phyloP scores from a whole-genome alignment of 2,329 filamentous ascomycete species.

The Hypoxylon sp. region DNA sequence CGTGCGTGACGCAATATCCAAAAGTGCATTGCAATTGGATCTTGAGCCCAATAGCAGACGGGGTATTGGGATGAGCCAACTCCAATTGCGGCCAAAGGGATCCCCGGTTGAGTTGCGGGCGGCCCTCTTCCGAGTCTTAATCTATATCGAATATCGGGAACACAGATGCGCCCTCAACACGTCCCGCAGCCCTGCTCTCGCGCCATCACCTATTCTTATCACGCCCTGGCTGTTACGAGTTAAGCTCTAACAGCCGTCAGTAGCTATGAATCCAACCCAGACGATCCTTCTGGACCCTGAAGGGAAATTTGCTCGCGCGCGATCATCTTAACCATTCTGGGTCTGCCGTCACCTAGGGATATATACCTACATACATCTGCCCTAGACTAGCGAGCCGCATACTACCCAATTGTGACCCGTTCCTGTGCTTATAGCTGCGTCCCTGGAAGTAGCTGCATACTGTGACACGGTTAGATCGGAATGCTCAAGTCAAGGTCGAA shows the following conservation, averaged over 20 bases:
- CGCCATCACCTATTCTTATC: constrained; percentile 30
- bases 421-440: not conserved
- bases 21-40: constrained; percentile 9
- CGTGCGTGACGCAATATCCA: constrained; percentile 12
- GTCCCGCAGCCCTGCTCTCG: constrained; percentile 25
- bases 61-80: constrained; percentile 1
- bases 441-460: constrained; percentile 6
- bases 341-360: constrained; percentile 4
- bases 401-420: constrained; percentile 11
- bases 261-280: too few relatives aligned
- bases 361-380: too few relatives aligned
- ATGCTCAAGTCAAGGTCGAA: constrained; percentile 14
- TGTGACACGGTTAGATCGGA: constrained; percentile 2
- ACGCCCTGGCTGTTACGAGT: constrained; percentile 17
- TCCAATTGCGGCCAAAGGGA: constrained; percentile 22
- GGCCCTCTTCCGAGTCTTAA: constrained; percentile 30
- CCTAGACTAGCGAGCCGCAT: constrained; percentile 11
- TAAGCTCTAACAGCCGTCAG: constrained; percentile 19
- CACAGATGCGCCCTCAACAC: constrained; percentile 30
- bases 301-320: constrained; percentile 16
- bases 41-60: constrained; percentile 8
- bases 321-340: constrained; percentile 23
- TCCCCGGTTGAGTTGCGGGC: constrained; percentile 25
- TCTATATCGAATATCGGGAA: constrained; percentile 33
- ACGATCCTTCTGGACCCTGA: constrained; percentile 30